Evolutionary conservation across 1,139 yeast genomes (phyloP), one percentile per base, ranked within the genome.

Genomic region (Suhomyces atakaporum): DNA sequence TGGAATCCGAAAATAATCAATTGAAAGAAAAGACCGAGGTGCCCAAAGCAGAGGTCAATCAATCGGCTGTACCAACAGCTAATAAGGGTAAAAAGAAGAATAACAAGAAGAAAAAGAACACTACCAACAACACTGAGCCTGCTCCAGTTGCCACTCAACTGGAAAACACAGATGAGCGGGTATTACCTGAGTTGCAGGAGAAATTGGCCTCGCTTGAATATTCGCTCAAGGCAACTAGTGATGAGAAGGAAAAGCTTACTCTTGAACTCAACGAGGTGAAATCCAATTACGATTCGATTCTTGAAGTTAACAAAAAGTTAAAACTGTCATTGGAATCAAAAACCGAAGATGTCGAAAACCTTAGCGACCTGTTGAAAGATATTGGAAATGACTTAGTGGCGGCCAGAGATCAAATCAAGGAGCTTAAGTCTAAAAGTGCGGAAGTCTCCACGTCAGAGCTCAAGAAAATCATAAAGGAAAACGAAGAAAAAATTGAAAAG

Each of bases 351-450:
- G 63, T 79, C 15, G 82, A 77, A 25, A 66, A 63, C 32, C 69
- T 84, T 36, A 74, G 82, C 45, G 96, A 86, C 40, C 84, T 81
- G 84, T 60, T 88, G 33, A 75, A 75, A 46, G 79, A 77, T 33
- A 72, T 88, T 14, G 96, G 96, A 1, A 77, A 84, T 50, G 94
- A 86, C 34, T 66, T 87, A 16, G 94, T 87, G 0, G 63, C 68
- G 2, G 69, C 80, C 0, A 69, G 69, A 42, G 81, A 75, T 26
- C 50, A 66, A 39, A 42, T 66, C 13, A 62, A 65, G 37, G 52
- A 46, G 11, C 47, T 54, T 37, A 54, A 48, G 37, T 34, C 26
- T 5, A 15, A 21, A n/a, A 18, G 36, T 10, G 31, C 42, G 16
- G 35, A 33, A 31, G 11, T 29, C 20, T 16, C 18, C 18, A 10